Evolutionary conservation across 176 grass and related monocot genomes (phyloP).

Genomic region (Oryza officinalis): DNA sequence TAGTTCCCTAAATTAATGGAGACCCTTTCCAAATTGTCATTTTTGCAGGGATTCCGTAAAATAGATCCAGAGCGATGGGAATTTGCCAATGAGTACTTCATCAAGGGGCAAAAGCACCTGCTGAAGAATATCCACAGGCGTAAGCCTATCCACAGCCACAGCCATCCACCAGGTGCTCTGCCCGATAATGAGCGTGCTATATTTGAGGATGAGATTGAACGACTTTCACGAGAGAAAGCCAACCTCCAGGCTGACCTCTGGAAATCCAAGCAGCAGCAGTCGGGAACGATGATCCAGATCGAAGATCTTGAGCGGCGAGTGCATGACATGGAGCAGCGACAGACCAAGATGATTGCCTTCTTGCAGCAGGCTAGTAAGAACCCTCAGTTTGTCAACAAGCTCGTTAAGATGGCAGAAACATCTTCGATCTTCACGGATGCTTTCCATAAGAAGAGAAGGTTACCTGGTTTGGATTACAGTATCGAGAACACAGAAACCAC

Average conservation of each 20-base stretch:
- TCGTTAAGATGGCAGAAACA: conserved; percentile 81
- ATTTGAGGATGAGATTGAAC: conserved; percentile 94
- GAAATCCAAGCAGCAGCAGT: conserved; percentile 73
- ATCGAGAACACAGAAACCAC: conserved; percentile 47
- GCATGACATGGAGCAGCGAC: conserved; percentile 78
- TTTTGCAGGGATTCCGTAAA: conserved; percentile 87
- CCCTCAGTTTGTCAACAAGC: conserved; percentile 71
- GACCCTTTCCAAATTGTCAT: not conserved
- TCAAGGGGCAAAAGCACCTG: conserved; percentile 86
- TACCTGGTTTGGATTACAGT: conserved; percentile 56
- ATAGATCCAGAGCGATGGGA: conserved; percentile 96
- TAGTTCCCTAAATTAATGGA: conserved; percentile 1
- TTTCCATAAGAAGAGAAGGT: conserved; percentile 76
- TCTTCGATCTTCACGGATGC: conserved; percentile 44
- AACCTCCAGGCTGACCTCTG: conserved; percentile 58
- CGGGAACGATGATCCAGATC: conserved; percentile 66
- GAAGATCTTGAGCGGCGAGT: conserved; percentile 72
- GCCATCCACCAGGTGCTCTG: conserved; percentile 53
- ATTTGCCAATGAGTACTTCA: conserved; percentile 81
- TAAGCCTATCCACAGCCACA: conserved; percentile 97
- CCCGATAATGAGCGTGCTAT: conserved; percentile 61
- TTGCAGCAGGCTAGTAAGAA: conserved; percentile 71
- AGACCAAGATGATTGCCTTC: conserved; percentile 80
- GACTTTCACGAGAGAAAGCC: conserved; percentile 63
- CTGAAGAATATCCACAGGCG: conserved; percentile 89